Evolutionary conservation across 2,329 filamentous ascomycete species (phyloP), one percentile per base, ranked within the genome.

Genomic region (Bertia moriformis): DNA sequence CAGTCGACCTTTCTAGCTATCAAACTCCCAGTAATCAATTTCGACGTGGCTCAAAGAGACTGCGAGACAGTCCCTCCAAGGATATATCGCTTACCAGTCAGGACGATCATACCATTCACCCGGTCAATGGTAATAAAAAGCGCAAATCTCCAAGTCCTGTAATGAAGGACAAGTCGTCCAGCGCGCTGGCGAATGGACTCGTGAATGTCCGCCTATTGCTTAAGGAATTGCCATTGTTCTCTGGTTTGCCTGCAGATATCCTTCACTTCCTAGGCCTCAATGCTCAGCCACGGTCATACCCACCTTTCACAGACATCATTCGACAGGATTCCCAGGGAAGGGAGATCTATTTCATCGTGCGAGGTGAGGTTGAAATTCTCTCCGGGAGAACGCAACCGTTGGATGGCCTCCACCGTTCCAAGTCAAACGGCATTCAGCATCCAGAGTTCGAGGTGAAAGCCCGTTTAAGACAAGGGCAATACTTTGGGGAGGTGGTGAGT

Each of bases 401-500:
- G 22, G 22, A 38, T 22, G n/a, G 38, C 12, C 39, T 40, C 35
- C 41, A 43, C 4, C 18, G 41, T 38, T 10, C 10, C 15, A 14
- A 40, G 52, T 13, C 54, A 12, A 35, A 13, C 17, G 15, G 12
- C 10, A 17, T 17, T 14, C 10, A 17, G 7, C 7, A 10, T 14
- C 32, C 32, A 15, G 12, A 7, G 7, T 12, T 35, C 15, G 32
- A 35, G 17, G 15, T 35, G 10, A 35, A 35, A 35, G 32, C 54
- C 20, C 66, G 80, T 39, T 54, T 85, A 40, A 71, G 67, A 52
- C 65, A 75, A 46, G 80, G 80, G 1, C 78, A 84, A 49, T 84
- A 84, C 50, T 85, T 85, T 62, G 80, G 80, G 36, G 80, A 85
- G 55, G 78, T 85, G 24, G 77, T 78, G 20, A 83, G 78, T 54